Evolutionary conservation across 2,329 filamentous ascomycete genomes (phyloP).

Genomic region (Neonectria punicea): DNA sequence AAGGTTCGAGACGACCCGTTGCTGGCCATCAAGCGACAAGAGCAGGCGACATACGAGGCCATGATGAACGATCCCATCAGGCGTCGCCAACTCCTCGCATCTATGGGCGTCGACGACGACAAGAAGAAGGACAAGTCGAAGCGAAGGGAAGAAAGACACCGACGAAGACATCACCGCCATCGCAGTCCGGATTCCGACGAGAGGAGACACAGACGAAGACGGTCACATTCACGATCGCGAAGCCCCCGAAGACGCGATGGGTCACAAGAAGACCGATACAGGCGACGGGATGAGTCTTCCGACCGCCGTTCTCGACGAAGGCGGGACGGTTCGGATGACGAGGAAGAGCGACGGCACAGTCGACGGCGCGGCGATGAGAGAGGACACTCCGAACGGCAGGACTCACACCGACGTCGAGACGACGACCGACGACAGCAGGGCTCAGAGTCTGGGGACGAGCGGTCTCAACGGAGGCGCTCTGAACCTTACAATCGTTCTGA

Average conservation of each 20-base stretch:
- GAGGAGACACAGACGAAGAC: constrained; percentile 53
- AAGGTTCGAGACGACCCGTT: constrained; percentile 94
- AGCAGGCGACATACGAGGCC: constrained; percentile 81
- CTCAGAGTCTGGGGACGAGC: constrained; percentile 43
- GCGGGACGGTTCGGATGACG: constrained; percentile 36
- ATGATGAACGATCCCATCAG: constrained; percentile 83
- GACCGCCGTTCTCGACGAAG: constrained; percentile 37
- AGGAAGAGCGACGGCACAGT: constrained; percentile 26
- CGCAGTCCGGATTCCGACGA: constrained; percentile 53
- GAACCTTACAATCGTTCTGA: constrained; percentile 17
- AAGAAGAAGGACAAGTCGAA: constrained; percentile 54
- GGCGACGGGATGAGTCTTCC: constrained; percentile 40
- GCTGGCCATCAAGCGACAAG: constrained; percentile 91
- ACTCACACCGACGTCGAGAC: constrained; percentile 23
- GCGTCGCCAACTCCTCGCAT: constrained; percentile 73
- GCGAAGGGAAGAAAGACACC: constrained; percentile 49
- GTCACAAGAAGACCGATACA: constrained; percentile 43
- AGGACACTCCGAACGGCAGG: constrained; percentile 15
- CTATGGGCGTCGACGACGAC: constrained; percentile 66
- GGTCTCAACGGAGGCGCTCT: constrained; percentile 44
- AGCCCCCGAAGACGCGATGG: constrained; percentile 52
- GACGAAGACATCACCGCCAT: constrained; percentile 57
- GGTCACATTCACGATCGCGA: constrained; percentile 58
- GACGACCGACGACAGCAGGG: constrained; percentile 36
- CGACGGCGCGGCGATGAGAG: constrained; percentile 34